A percentile compares a stretch with the other conserved stretches of the same genome.
Evolutionary conservation across 805 yeast genomes (phyloP).

Genomic region (Candida glaebosa): DNA sequence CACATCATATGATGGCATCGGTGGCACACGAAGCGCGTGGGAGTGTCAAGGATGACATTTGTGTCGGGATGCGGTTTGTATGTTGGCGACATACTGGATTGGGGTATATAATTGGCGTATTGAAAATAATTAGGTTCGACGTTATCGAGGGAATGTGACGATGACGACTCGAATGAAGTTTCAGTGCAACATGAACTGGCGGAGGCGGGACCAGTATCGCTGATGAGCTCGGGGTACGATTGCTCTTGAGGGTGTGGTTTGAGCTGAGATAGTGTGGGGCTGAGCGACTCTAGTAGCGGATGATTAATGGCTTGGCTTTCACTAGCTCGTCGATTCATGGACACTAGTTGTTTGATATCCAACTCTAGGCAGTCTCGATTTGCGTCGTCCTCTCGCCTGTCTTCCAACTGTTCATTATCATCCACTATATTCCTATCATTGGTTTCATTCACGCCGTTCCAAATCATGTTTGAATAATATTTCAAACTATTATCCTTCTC

Average conservation of each 20-base stretch:
- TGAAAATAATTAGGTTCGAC: no score
- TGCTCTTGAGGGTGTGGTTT: background rate
- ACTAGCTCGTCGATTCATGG: slow-evolving; percentile 3
- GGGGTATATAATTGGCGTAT: no score
- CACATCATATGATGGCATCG: slow-evolving; percentile 43
- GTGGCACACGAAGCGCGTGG: slow-evolving; percentile 34
- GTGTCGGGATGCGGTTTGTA: slow-evolving; percentile 4
- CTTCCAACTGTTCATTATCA: no score
- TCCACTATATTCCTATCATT: background rate
- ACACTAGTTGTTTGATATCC: background rate
- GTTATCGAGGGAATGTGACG: no score
- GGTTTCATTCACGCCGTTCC: background rate
- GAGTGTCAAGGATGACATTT: slow-evolving; percentile 23
- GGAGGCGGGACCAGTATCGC: slow-evolving; percentile 1
- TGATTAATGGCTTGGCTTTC: background rate
- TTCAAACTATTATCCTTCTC: background rate
- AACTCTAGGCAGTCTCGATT: no score
- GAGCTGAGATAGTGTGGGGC: no score
- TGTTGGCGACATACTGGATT: no score
- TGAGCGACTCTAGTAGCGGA: no score
- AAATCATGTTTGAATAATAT: background rate
- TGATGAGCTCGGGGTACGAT: background rate
- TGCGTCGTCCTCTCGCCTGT: no score
- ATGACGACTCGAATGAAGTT: background rate
- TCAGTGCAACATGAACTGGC: slow-evolving; percentile 4